Evolutionary conservation across 192 early-diverging fungal genomes (phyloP), one percentile per base, ranked within the genome.

Genomic region (Thoreauomyces humboldtii): DNA sequence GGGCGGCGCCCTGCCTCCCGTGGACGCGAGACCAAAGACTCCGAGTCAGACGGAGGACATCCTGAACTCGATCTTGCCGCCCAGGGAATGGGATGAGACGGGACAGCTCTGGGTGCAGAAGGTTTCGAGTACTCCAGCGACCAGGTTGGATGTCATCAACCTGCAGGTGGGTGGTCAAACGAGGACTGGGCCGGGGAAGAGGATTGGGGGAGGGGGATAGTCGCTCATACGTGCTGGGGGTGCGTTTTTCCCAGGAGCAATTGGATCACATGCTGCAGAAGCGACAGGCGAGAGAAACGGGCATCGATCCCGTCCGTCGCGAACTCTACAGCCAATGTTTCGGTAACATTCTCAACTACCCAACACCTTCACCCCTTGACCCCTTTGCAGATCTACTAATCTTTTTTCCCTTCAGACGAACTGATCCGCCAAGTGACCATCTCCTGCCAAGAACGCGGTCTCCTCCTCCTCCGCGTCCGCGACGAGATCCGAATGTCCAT

Each of bases 401-500:
- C 2, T 3, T 46, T 17, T 46, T 17, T 2, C 44, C 50, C 15
- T 15, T 17, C 29, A 84, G 83, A 86, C 65, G 84, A 86, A 48
- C 66, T 86, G 21, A 86, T 86, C 61, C 73, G 84, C n/a, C 82
- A 86, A 70, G 84, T 86, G 17, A 86, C 84, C 7, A 86, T 86
- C 60, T 73, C 69, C 33, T 86, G 84, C 67, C 83, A 85, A 62
- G 84, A 86, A 51, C 75, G 83, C 35, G 84, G 84, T 37, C 75
- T 86, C 47, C 61, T 86, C 19, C 71, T 86, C 11, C 68, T 86
- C 6, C 71, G 84, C 15, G 76, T 86, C 3, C 79, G 84, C 37
- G 84, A 86, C 59, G 84, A 86, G 64, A 86, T 86, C 67, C 71
- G 83, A 51, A 86, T 86, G 84, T 82, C 84, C 15, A 82, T 86